Evolutionary conservation across 2,329 filamentous ascomycete genomes (phyloP), one percentile per base, ranked within the genome.

Genomic region (Gyromitra esculenta): DNA sequence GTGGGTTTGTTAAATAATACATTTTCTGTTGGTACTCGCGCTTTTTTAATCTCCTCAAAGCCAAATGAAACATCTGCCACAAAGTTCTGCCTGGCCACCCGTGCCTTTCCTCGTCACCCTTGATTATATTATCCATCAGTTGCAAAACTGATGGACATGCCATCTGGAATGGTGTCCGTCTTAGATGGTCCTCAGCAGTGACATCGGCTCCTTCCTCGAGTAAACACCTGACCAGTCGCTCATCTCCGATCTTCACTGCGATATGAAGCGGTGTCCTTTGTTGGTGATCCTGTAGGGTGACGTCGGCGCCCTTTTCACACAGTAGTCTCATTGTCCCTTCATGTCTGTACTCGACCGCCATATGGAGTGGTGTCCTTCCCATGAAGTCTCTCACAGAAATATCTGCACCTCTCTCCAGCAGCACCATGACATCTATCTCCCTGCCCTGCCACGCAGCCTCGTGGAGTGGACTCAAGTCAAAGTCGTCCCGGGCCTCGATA

Each of bases 251-350:
- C 41, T 48, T 18, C 13, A 50, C 70, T 15, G 65, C 77, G 25
- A 77, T 66, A 18, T 78, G 77, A 45, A 78, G 63, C 3, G 74
- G 77, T 48, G 65, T 75, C 35, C 73, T 64, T 8, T 74, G 63
- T 13, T 78, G 62, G 25, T 37, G 41, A 21, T 75, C 72, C 11
- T 52, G n/a, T 5, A 21, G 5, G n/a, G 57, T 50, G 9, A 65
- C 56, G 21, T 70, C 56, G 2, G 72, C 72, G 7, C 65, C 72
- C 15, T 62, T 62, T 31, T 56, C 56, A 35, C 70, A 50, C n/a
- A 75, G 21, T 39, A 59, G 39, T 48, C 54, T 59, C 39, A 18
- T 45, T 45, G 39, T 59, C 35, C 31, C n/a, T 18, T 57, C 13
- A 37, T 69, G 66, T 18, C 37, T 59, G n/a, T 60, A 59, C 50